Base-by-base conservation (phyloP, 129 eudicot species). In the Flaveria sonorensis region DNA sequence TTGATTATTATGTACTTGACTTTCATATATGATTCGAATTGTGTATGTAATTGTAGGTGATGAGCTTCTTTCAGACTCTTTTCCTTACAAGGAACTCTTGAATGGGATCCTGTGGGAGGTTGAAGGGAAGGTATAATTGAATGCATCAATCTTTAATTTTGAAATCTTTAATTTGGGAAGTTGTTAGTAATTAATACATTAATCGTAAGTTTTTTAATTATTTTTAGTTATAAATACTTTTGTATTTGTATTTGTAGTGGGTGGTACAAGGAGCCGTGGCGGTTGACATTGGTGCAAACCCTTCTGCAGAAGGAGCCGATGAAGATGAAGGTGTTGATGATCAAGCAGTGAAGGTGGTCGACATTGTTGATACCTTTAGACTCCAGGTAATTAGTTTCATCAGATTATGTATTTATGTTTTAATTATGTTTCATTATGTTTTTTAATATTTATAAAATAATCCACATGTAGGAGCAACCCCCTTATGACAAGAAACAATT, bases 331-430 rank as follows among this genome's bases (percentile, higher is more conserved):
- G 86, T 45, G 89, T 84, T 50, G 90, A 87, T 68, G 92, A 90
- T 60, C 91, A 88, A 82, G 84, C 92, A 23, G 88, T 82, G 15
- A 90, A 86, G 79, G 92, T 90, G 23, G 96, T 90, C 7, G 96
- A 90, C 77, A 86, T 90, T 40, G 92, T 90, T 73, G 92, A 90
- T 70, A 90, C 96, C 23, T 90, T 90, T 65, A 86, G 96, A 71
- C 92, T 90, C 45, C 96, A 90, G 89, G 95, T 86, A 63, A 20
- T 71, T 16, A 61, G 18, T 30, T 23, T 51, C 7, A 43, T 53
- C 39, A 3, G 21, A 60, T 62, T 46, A 50, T 81, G 30, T 65
- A 26, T 13, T 26, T 28, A 65, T 13, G 19, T 14, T 11, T 10
- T 21, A 30, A 7, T 47, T 24, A 65, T n/a, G 53, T 14, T 69